phyloP scores from a whole-genome alignment of 179 eudicot species.

The Beta macrorhiza region DNA sequence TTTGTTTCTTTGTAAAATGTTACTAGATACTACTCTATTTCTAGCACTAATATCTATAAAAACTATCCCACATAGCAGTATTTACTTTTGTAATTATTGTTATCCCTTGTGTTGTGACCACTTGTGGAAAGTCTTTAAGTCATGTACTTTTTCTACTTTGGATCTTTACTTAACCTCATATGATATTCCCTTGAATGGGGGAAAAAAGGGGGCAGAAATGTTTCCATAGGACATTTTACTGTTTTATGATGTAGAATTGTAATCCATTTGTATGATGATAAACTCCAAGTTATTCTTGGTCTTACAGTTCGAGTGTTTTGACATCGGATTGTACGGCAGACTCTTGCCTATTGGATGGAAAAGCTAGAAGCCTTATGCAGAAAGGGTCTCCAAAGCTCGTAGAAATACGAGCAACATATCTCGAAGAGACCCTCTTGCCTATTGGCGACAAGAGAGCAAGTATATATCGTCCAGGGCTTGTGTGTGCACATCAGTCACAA shows the following conservation, averaged over 20 bases:
- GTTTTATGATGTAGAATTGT: neutral
- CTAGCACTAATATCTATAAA: neutral
- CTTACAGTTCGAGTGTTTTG: too few species aligned
- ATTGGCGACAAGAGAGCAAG: too few species aligned
- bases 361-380: too few species aligned
- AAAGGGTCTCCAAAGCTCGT: too few species aligned
- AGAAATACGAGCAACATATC: too few species aligned
- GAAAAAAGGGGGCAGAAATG: neutral
- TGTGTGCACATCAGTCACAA: too few species aligned
- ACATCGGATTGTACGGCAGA: too few species aligned
- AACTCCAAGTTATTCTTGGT: too few species aligned
- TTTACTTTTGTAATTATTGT: neutral
- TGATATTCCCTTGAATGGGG: neutral
- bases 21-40: neutral
- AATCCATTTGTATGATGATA: too few species aligned
- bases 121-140: neutral
- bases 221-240: neutral
- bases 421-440: too few species aligned
- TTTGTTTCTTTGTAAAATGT: neutral
- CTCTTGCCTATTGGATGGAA: too few species aligned
- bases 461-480: too few species aligned
- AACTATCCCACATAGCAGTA: neutral
- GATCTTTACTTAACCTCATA: neutral
- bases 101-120: slow-evolving; percentile 2
- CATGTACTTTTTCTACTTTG: neutral